Evolutionary conservation across 2,329 filamentous ascomycete species (phyloP).

Genomic region (Cladosporium sp.): DNA sequence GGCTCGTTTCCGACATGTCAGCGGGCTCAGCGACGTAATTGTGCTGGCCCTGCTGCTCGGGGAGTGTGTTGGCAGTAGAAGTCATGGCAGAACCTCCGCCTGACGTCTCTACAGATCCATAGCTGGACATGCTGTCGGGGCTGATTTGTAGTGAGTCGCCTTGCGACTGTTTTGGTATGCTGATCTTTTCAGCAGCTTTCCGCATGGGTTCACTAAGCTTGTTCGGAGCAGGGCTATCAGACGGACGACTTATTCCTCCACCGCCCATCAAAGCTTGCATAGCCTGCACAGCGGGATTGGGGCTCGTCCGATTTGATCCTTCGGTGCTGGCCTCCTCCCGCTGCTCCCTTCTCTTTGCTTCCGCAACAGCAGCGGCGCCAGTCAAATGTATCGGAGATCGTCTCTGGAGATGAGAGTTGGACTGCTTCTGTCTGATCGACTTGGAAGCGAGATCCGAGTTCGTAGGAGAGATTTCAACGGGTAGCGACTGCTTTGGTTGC

Average conservation of each 20-base stretch:
- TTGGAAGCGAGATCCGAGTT: neutral
- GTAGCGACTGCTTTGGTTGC: slow-evolving; percentile 21
- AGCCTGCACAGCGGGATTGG: slow-evolving; percentile 43
- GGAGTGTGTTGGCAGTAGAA: slow-evolving; percentile 47
- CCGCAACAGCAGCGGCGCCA: slow-evolving; percentile 44
- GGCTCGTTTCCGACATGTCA: slow-evolving; percentile 34
- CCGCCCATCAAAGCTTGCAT: slow-evolving; percentile 41
- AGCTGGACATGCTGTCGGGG: slow-evolving; percentile 50
- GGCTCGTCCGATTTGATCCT: slow-evolving; percentile 38
- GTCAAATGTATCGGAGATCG: slow-evolving; percentile 33
- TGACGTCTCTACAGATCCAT: slow-evolving; percentile 48
- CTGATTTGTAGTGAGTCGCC: slow-evolving; percentile 48
- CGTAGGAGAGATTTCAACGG: slow-evolving; percentile 13
- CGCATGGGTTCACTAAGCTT: slow-evolving; percentile 47
- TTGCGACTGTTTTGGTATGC: slow-evolving; percentile 42
- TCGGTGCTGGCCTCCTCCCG: slow-evolving; percentile 7
- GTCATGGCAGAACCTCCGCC: slow-evolving; percentile 34
- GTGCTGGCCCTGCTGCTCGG: slow-evolving; percentile 36
- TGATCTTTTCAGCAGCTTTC: slow-evolving; percentile 44
- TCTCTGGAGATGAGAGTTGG: neutral
- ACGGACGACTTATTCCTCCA: slow-evolving; percentile 39
- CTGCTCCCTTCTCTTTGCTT: slow-evolving; percentile 39
- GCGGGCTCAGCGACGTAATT: slow-evolving; percentile 31
- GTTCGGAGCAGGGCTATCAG: slow-evolving; percentile 39
- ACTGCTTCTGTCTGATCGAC: neutral